phyloP scores from a whole-genome alignment of 352 stramenopile species.

The Aphanomyces cochlioides region DNA sequence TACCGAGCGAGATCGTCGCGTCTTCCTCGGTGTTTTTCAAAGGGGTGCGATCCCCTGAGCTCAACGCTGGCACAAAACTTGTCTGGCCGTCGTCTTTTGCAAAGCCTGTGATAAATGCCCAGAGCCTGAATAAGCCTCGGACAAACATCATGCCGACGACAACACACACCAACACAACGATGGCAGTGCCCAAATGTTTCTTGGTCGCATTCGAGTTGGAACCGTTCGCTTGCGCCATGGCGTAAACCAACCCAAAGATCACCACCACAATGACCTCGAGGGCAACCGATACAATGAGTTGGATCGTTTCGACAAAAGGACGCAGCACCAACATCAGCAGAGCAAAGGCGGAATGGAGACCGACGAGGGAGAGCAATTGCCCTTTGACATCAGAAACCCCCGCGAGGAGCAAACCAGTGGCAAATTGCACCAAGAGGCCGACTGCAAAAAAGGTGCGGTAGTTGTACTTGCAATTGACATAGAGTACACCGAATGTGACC shows the following conservation, averaged over 20 bases:
- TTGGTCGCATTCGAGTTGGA: neutral
- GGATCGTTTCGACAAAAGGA: constrained; percentile 34
- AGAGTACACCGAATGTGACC: constrained; percentile 57
- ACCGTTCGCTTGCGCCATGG: neutral
- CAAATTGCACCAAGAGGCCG: constrained; percentile 50
- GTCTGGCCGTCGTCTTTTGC: neutral
- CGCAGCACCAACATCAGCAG: constrained; percentile 44
- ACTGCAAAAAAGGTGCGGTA: constrained; percentile 69
- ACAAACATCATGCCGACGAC: constrained; percentile 10
- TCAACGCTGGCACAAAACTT: too few species aligned
- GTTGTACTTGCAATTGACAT: constrained; percentile 54
- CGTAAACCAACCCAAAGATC: constrained; percentile 5
- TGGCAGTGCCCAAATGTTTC: neutral
- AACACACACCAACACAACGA: constrained; percentile 5
- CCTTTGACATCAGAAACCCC: constrained; percentile 40
- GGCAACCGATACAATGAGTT: neutral
- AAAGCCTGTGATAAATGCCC: constrained; percentile 10
- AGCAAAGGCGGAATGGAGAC: constrained; percentile 49
- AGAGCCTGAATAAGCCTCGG: constrained; percentile 20
- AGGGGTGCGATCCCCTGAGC: too few species aligned
- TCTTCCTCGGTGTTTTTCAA: too few species aligned
- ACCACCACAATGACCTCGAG: constrained; percentile 14
- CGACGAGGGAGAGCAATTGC: constrained; percentile 56
- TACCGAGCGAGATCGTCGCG: too few species aligned
- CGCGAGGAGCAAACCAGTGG: constrained; percentile 51